Evolutionary conservation across 768 basidiomycete species (phyloP).

Genomic region (Amanita rimosa): DNA sequence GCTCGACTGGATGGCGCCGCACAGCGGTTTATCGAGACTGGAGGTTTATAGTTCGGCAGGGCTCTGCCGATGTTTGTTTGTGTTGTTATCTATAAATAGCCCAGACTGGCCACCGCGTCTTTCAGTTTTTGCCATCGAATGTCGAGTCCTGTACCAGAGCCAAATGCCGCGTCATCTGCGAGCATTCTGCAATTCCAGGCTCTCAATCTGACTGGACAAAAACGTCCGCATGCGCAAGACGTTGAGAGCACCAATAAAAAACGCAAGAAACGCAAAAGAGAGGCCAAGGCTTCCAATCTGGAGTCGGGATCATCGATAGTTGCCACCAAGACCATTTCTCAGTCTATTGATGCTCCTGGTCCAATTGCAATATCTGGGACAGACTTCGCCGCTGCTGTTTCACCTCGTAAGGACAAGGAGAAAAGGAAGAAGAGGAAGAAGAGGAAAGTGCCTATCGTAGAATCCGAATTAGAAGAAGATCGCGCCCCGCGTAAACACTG

Average conservation of each 20-base stretch:
- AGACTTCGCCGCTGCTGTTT: not conserved
- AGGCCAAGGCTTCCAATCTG: not conserved
- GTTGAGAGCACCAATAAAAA: not conserved
- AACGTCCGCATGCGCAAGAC: not conserved
- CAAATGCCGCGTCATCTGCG: not conserved
- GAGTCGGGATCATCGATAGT: slow-evolving; percentile 4
- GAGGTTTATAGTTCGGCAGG: slow-evolving; percentile 10
- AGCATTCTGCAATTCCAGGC: not conserved
- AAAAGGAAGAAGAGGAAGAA: slow-evolving; percentile 27
- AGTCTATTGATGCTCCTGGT: too few species aligned
- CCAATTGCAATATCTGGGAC: not conserved
- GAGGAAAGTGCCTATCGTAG: slow-evolving; percentile 23
- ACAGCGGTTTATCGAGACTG: slow-evolving; percentile 21
- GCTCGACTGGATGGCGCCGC: slow-evolving; percentile 17
- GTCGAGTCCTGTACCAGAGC: not conserved
- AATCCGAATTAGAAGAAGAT: slow-evolving; percentile 9
- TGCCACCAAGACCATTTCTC: not conserved
- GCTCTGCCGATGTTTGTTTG: not conserved
- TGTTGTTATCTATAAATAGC: not conserved
- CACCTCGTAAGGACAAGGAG: slow-evolving; percentile 13
- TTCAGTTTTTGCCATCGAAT: not conserved
- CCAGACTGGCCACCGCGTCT: not conserved
- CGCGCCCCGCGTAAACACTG: slow-evolving; percentile 9
- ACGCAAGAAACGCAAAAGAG: slow-evolving; percentile 3
- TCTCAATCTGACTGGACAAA: not conserved